Evolutionary conservation across 805 yeast species (phyloP).

Genomic region (Suhomyces prunicola): DNA sequence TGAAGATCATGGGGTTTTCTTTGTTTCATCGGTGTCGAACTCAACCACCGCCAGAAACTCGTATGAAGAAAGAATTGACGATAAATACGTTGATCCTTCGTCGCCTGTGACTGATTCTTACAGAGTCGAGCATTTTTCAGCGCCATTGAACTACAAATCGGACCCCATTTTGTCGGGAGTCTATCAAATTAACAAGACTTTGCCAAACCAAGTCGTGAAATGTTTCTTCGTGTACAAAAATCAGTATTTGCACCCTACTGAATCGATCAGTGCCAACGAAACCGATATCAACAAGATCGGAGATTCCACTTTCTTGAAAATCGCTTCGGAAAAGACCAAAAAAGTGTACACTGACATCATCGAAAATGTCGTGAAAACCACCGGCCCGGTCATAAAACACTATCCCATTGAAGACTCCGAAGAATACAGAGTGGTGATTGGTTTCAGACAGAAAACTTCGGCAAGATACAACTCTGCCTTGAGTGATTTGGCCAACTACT

Average conservation of each 20-base stretch:
- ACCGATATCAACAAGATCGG: constrained; percentile 65
- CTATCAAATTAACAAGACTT: constrained; percentile 28
- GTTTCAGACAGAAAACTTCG: constrained; percentile 79
- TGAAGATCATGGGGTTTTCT: constrained; percentile 86
- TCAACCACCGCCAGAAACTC: constrained; percentile 36
- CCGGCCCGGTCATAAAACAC: constrained; percentile 92
- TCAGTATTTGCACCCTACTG: constrained; percentile 16
- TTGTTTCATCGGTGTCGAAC: constrained; percentile 56
- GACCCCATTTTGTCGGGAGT: constrained; percentile 46
- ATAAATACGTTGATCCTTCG: constrained; percentile 65
- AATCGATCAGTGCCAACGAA: constrained; percentile 26
- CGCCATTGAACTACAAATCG: constrained; percentile 49
- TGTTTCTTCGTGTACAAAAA: constrained; percentile 86
- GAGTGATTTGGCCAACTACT: constrained; percentile 82
- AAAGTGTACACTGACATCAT: constrained; percentile 70
- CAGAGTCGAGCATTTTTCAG: constrained; percentile 76
- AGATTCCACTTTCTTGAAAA: constrained; percentile 72
- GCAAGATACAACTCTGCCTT: constrained; percentile 86
- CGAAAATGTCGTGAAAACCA: constrained; percentile 61
- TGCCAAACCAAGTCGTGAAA: constrained; percentile 50
- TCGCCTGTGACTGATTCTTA: constrained; percentile 41
- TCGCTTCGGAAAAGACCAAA: constrained; percentile 79
- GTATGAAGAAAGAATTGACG: constrained; percentile 79
- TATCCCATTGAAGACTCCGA: constrained; percentile 73
- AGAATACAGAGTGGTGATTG: constrained; percentile 86